phyloP scores from a whole-genome alignment of 306 rosid genomes.

The Phaseolus lunatus region DNA sequence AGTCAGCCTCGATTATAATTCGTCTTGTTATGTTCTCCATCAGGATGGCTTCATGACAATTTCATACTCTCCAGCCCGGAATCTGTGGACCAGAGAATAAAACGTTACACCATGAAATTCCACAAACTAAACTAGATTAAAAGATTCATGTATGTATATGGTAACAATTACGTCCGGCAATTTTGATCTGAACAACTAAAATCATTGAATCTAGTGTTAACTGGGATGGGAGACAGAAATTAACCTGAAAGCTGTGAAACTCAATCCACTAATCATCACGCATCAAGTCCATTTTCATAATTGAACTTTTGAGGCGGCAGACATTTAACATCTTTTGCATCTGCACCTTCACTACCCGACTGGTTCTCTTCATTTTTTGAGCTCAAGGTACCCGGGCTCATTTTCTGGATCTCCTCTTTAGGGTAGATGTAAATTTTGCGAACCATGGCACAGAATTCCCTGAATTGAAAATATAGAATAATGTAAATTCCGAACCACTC shows the following conservation, averaged over 20 bases:
- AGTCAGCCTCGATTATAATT: slow-evolving; percentile 30
- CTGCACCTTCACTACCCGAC: slow-evolving; percentile 55
- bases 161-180: not conserved
- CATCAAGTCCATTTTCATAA: slow-evolving; percentile 28
- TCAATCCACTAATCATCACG: slow-evolving; percentile 49
- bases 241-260: slow-evolving; percentile 48
- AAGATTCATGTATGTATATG: not conserved
- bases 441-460: slow-evolving; percentile 94
- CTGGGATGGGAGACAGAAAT: not conserved
- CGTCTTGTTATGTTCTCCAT: slow-evolving; percentile 45
- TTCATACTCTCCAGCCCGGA: slow-evolving; percentile 42
- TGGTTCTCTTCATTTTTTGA: slow-evolving; percentile 64
- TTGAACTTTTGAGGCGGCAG: slow-evolving; percentile 46
- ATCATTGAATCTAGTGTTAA: not conserved
- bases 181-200: slow-evolving; percentile 5
- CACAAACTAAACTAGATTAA: not conserved
- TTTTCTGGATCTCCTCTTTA: slow-evolving; percentile 88
- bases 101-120: not conserved
- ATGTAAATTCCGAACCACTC: not conserved
- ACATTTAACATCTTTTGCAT: slow-evolving; percentile 56
- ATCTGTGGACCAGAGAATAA: slow-evolving; percentile 1
- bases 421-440: slow-evolving; percentile 88
- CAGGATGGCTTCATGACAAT: slow-evolving; percentile 40
- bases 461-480: slow-evolving; percentile 35
- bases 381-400: slow-evolving; percentile 74